phyloP scores from a whole-genome alignment of 2,329 filamentous ascomycete species.

The Alternaria brassicicola region DNA sequence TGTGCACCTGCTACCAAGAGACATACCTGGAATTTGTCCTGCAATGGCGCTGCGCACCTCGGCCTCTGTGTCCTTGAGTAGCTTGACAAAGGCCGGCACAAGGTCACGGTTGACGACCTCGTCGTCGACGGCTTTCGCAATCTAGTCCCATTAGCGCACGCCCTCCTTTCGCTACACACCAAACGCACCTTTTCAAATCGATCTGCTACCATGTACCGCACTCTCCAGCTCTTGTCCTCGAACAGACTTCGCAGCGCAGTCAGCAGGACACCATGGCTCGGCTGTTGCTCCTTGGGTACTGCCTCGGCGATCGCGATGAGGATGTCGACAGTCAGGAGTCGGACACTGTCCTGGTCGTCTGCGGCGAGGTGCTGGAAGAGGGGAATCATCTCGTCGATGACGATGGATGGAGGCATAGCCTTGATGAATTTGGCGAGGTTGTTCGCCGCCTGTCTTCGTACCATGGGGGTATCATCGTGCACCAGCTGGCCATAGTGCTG shows the following conservation, averaged over 20 bases:
- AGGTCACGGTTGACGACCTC: constrained; percentile 93
- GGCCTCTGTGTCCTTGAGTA: constrained; percentile 96
- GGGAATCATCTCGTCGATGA: constrained; percentile 98
- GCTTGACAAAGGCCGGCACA: constrained; percentile 94
- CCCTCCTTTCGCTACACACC: constrained; percentile 11
- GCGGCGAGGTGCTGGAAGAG: constrained; percentile 95
- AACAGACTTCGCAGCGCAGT: constrained; percentile 91
- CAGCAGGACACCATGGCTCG: constrained; percentile 90
- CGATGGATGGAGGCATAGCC: constrained; percentile 88
- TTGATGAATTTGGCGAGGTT: constrained; percentile 98
- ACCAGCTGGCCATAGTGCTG: constrained; percentile 92
- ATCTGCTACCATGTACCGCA: constrained; percentile 99
- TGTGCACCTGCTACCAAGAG: constrained; percentile 4
- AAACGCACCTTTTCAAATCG: constrained; percentile 86
- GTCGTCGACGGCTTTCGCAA: constrained; percentile 97
- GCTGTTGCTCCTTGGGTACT: constrained; percentile 96
- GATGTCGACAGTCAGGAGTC: constrained; percentile 93
- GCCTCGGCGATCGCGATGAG: constrained; percentile 96
- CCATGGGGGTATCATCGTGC: constrained; percentile 99
- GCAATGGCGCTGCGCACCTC: constrained; percentile 97
- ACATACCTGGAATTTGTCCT: constrained; percentile 84
- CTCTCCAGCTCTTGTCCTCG: constrained; percentile 99
- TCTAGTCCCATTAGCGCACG: constrained; percentile 60
- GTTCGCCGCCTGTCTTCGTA: constrained; percentile 93
- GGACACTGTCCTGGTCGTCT: constrained; percentile 97